These are phyloP conservation scores for Mycena crocata DNA, from an alignment of 768 basidiomycete species.

Conservation along the genomic window DNA sequence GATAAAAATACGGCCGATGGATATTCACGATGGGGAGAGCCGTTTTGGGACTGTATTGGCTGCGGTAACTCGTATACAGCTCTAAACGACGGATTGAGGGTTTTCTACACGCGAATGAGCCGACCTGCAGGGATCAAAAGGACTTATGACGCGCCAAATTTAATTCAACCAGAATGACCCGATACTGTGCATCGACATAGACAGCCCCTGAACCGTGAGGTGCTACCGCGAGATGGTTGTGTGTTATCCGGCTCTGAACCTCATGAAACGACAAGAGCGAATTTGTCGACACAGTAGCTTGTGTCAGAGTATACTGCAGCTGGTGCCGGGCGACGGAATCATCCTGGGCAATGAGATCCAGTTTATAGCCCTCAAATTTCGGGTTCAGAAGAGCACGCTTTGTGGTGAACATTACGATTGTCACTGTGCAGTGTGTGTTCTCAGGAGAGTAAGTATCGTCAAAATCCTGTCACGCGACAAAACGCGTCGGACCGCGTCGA, in stretches of 20 bases:
- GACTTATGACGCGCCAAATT: conserved; percentile 60
- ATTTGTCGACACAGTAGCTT: conserved; percentile 70
- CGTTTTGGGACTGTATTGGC: conserved; percentile 56
- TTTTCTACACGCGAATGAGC: conserved; percentile 50
- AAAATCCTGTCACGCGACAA: too few relatives aligned
- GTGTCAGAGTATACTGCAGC: conserved; percentile 67
- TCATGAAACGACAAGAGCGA: conserved; percentile 81
- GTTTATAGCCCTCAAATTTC: conserved; percentile 87
- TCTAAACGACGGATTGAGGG: conserved; percentile 62
- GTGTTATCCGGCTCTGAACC: conserved; percentile 84
- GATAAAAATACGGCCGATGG: conserved; percentile 75
- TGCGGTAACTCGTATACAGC: conserved; percentile 71
- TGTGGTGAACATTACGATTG: conserved; percentile 32
- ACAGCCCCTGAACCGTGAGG: conserved; percentile 58
- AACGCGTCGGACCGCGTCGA: too few relatives aligned
- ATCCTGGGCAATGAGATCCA: conserved; percentile 72
- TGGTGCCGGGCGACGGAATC: conserved; percentile 61
- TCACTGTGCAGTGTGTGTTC: neutral
- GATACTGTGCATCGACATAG: conserved; percentile 76
- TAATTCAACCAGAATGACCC: conserved; percentile 69
- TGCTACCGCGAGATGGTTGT: conserved; percentile 80
- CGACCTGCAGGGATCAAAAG: neutral
- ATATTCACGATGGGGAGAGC: conserved; percentile 71
- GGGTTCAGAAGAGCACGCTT: conserved; percentile 75
- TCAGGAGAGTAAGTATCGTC: neutral